Evolutionary conservation across 2,329 filamentous ascomycete species (phyloP).

Genomic region (Diaporthe longicolla): DNA sequence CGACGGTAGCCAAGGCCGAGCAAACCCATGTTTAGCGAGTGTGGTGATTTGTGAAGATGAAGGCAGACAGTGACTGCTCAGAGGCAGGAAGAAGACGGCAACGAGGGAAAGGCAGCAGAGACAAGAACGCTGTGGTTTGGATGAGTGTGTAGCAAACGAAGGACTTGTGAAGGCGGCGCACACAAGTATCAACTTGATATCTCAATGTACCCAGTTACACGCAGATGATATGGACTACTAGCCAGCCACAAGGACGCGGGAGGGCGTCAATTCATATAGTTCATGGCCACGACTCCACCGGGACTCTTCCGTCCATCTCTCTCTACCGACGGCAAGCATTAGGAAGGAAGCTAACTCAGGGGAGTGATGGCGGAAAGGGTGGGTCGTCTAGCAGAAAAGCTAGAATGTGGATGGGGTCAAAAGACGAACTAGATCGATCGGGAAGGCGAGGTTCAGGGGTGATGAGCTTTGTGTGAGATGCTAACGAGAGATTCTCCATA

Average conservation of each 20-base stretch:
- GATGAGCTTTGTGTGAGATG: slow-evolving; percentile 2
- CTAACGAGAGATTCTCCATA: not conserved
- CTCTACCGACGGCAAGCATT: not conserved
- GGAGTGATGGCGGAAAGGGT: slow-evolving; percentile 25
- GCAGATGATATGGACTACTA: not conserved
- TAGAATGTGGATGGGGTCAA: slow-evolving; percentile 22
- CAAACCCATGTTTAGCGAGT: slow-evolving; percentile 47
- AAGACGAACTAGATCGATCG: slow-evolving; percentile 22
- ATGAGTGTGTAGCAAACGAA: not conserved
- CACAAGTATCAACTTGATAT: slow-evolving; percentile 16
- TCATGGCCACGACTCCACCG: not conserved
- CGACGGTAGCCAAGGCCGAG: slow-evolving; percentile 51
- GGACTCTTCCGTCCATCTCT: slow-evolving; percentile 4
- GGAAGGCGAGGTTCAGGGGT: slow-evolving; percentile 12
- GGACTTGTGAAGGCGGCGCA: not conserved
- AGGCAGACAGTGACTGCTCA: not conserved
- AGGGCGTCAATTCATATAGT: slow-evolving; percentile 33
- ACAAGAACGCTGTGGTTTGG: not conserved
- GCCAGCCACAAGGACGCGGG: slow-evolving; percentile 10
- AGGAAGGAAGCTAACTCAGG: slow-evolving; percentile 16
- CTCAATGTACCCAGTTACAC: slow-evolving; percentile 12
- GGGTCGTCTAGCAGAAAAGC: slow-evolving; percentile 15
- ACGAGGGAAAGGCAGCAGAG: not conserved
- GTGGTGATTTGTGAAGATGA: not conserved
- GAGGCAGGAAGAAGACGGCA: not conserved